A percentile compares a stretch with the other conserved stretches of the same genome.
Evolutionary conservation across 2,329 filamentous ascomycete genomes (phyloP).

Genomic region (Zasmidium angulare): DNA sequence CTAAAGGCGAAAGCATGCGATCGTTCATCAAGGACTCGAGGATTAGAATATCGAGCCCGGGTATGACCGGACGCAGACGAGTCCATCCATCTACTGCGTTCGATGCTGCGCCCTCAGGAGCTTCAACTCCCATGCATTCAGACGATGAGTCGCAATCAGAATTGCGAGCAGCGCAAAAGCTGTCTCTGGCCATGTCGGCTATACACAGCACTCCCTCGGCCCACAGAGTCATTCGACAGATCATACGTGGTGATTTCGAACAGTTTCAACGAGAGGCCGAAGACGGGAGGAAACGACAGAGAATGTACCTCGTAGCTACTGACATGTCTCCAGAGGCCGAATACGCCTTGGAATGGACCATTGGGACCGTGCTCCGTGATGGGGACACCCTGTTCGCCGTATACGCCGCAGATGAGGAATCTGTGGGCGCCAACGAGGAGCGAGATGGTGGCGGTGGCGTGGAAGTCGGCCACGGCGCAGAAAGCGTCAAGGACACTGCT

Average conservation of each 20-base stretch:
- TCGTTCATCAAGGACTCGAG: constrained; percentile 29
- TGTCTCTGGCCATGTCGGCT: constrained; percentile 76
- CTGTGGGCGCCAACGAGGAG: constrained; percentile 47
- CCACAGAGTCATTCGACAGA: constrained; percentile 82
- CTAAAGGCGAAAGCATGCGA: constrained; percentile 35
- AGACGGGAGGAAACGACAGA: constrained; percentile 72
- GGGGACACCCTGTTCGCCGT: constrained; percentile 92
- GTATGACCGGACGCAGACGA: constrained; percentile 36
- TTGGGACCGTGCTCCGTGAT: constrained; percentile 89
- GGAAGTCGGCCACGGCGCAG: constrained; percentile 69
- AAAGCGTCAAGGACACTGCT: constrained; percentile 73
- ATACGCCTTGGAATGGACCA: constrained; percentile 95
- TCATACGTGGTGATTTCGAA: constrained; percentile 82
- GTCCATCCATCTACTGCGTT: constrained; percentile 80
- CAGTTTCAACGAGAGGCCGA: constrained; percentile 75
- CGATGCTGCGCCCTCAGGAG: constrained; percentile 63
- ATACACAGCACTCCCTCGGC: constrained; percentile 73
- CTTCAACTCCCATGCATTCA: constrained; percentile 68
- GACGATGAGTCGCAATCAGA: constrained; percentile 82
- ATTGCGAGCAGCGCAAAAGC: constrained; percentile 81
- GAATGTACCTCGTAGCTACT: constrained; percentile 93
- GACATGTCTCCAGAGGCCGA: constrained; percentile 92
- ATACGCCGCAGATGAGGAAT: constrained; percentile 89
- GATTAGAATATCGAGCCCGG: constrained; percentile 30
- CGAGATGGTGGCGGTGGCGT: constrained; percentile 48